phyloP scores from a whole-genome alignment of 345 rosid genomes.

The Garcia nutans region DNA sequence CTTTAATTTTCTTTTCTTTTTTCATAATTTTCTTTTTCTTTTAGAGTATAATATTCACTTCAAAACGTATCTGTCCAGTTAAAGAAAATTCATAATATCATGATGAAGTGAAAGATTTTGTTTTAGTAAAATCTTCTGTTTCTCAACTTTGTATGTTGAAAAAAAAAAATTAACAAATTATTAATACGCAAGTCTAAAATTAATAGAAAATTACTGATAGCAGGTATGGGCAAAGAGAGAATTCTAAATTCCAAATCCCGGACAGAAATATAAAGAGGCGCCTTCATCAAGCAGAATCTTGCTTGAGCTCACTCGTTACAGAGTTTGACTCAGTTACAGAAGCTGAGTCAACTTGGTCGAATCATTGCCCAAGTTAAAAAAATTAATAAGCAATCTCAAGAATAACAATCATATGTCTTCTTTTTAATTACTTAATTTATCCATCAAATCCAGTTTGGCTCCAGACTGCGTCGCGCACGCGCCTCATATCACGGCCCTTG shows the following conservation, averaged over 20 bases:
- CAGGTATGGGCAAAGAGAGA: neutral
- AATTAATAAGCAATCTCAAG: neutral
- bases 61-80: too few species aligned
- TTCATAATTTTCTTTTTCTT: too few species aligned
- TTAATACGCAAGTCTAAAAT: neutral
- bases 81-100: too few species aligned
- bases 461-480: constrained; percentile 94
- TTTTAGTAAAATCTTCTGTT: too few species aligned
- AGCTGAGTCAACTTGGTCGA: constrained; percentile 37
- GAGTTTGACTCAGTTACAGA: constrained; percentile 26
- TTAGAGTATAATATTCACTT: too few species aligned
- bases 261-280: neutral
- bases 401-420: neutral
- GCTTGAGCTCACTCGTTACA: constrained; percentile 43
- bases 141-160: neutral
- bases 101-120: too few species aligned
- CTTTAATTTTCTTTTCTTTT: too few species aligned
- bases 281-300: constrained; percentile 13
- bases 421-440: neutral
- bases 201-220: neutral
- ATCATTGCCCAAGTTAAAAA: constrained; percentile 34
- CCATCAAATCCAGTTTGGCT: constrained; percentile 43
- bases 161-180: neutral
- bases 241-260: constrained; percentile 10
- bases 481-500: constrained; percentile 87